Evolutionary conservation across 495 filamentous ascomycete species (phyloP).

Genomic region (Neurospora discreta): DNA sequence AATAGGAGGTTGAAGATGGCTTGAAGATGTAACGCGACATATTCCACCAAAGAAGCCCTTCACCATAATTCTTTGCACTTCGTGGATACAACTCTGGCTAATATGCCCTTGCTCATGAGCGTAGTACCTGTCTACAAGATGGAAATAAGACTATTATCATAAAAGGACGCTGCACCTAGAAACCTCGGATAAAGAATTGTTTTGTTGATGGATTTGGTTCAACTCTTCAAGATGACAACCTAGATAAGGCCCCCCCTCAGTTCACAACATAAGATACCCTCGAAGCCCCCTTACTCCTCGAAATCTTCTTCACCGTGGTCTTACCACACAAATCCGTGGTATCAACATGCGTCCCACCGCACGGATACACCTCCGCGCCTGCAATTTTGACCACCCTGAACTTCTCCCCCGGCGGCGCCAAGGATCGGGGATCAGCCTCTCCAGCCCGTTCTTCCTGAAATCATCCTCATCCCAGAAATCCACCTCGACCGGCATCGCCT

Average conservation of each 20-base stretch:
- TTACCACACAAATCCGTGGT: slow-evolving; percentile 39
- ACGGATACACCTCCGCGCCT: slow-evolving; percentile 50
- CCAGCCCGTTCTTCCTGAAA: slow-evolving; percentile 31
- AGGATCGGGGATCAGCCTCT: slow-evolving; percentile 38
- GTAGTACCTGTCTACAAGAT: background rate
- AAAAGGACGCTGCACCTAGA: background rate
- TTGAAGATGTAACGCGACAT: background rate
- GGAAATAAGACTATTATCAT: background rate
- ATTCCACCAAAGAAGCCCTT: background rate
- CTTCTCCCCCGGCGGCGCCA: slow-evolving; percentile 35
- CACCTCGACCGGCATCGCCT: slow-evolving; percentile 43
- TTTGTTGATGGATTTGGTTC: background rate
- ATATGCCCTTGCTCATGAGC: background rate
- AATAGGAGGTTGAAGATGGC: background rate
- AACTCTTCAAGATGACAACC: background rate
- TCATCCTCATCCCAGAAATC: slow-evolving; percentile 50
- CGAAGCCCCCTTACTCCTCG: slow-evolving; percentile 43
- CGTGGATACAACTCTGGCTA: background rate
- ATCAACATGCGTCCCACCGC: slow-evolving; percentile 54
- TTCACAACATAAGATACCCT: slow-evolving; percentile 41
- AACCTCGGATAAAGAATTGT: background rate
- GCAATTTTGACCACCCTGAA: slow-evolving; percentile 45
- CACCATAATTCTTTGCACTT: background rate
- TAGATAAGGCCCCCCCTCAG: background rate
- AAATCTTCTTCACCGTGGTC: slow-evolving; percentile 49